Evolutionary conservation across 2,329 filamentous ascomycete genomes (phyloP), one percentile per base, ranked within the genome.

Genomic region (Curvularia verruculosa): DNA sequence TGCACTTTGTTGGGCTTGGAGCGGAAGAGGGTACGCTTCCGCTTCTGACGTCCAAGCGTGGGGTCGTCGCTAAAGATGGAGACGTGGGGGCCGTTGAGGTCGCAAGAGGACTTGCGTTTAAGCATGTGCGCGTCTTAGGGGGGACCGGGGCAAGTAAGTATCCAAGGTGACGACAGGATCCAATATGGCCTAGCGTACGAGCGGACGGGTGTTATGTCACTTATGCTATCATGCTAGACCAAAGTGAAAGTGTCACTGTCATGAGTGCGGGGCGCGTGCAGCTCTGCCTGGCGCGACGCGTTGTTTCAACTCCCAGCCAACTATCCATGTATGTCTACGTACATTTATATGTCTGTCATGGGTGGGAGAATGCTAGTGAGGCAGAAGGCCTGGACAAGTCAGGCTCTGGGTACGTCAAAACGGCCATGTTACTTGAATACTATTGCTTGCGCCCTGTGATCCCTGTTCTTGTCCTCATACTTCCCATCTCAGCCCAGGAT

Each of bases 101-200:
- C 60, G 45, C 52, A 41, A 37, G 64, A 64, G 51, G 54, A 54
- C 60, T 69, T 69, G 54, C 67, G 65, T 62, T 69, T 69, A 47
- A 69, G 57, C 65, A 68, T 68, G 59, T 48, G 52, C 50, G 49
- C 45, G 45, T 40, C 46, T 21, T 29, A 29, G 8, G 46, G 45
- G 19, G 21, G 18, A 28, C 47, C 23, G 24, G 24, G 48, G 24
- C 21, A 24, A 40, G 31, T 50, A 24, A 31, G 46, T 50, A 48
- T 51, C 28, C 40, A 56, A 23, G 29, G 19, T 45, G 36, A 41
- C 34, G 23, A 53, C 21, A 26, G 19, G 41, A 46, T 41, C 44
- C 18, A 52, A 49, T 44, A 39, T n/a, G 49, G 54, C 29, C 46
- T 54, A 50, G 51, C 41, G 51, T 52, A 63, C 49, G 19, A 29